Conservation (phyloP, 2,329 filamentous ascomycete genomes). For the Biscogniauxia sp. region DNA sequence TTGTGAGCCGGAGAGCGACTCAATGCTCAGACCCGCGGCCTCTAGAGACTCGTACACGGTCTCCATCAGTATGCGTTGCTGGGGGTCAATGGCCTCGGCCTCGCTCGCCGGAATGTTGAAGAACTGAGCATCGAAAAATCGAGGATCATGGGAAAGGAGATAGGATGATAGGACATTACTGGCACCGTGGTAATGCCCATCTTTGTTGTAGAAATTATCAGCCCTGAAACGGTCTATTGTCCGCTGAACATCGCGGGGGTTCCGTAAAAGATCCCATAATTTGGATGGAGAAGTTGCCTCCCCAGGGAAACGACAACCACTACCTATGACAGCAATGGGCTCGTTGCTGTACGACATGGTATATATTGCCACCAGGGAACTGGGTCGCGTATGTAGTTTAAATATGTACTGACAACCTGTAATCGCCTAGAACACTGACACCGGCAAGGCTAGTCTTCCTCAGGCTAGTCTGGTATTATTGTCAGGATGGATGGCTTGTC, state of each 20-base stretch:
- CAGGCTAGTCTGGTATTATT: background rate
- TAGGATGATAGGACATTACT: conserved; percentile 11
- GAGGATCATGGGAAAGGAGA: conserved; percentile 6
- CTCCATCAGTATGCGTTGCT: conserved; percentile 14
- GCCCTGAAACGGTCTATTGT: conserved; percentile 4
- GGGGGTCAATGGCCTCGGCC: conserved; percentile 12
- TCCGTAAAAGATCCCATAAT: conserved; percentile 10
- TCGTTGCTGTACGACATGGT: background rate
- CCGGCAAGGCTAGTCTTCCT: background rate
- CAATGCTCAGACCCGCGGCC: conserved; percentile 2
- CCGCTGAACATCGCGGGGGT: conserved; percentile 1
- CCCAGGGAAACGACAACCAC: conserved; percentile 9
- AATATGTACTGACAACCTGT: background rate
- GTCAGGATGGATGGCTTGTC: background rate
- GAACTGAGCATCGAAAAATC: conserved; percentile 8
- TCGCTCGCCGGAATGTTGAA: conserved; percentile 11
- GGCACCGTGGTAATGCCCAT: conserved; percentile 10
- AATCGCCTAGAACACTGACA: background rate
- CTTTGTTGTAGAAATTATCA: conserved; percentile 8
- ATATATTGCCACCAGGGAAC: background rate
- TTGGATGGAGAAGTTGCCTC: conserved; percentile 7
- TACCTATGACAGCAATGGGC: background rate
- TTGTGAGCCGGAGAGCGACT: conserved; percentile 3
- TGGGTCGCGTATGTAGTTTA: background rate
- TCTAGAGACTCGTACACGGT: conserved; percentile 9